Evolutionary conservation across 1,284 basidiomycete species (phyloP).

Genomic region (Leccinum ponderosum): DNA sequence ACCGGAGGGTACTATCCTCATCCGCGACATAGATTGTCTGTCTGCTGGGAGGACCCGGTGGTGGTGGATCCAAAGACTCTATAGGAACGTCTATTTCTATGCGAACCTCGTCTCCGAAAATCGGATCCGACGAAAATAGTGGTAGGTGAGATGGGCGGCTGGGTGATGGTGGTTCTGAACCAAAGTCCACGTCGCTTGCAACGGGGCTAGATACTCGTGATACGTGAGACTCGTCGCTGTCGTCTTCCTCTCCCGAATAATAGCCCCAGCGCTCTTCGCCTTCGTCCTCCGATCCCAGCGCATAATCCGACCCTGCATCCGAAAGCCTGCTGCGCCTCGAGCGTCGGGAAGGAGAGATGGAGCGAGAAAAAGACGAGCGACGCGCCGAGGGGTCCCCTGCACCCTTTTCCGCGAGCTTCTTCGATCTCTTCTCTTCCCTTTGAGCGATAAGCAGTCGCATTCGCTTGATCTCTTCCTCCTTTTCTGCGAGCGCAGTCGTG

Average conservation of each 20-base stretch:
- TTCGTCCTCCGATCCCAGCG: constrained; percentile 52
- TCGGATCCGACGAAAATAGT: constrained; percentile 67
- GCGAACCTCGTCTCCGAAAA: constrained; percentile 79
- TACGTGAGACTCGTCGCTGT: constrained; percentile 33
- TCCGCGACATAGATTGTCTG: constrained; percentile 90
- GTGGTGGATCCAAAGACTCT: constrained; percentile 61
- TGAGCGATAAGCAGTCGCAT: constrained; percentile 69
- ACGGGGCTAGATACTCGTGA: constrained; percentile 39
- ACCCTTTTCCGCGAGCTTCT: constrained; percentile 52
- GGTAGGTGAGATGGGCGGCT: constrained; percentile 53
- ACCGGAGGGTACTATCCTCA: constrained; percentile 88
- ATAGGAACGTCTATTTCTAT: constrained; percentile 74
- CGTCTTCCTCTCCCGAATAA: constrained; percentile 70
- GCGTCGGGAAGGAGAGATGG: constrained; percentile 49
- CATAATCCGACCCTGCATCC: constrained; percentile 52
- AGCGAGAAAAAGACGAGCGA: constrained; percentile 57
- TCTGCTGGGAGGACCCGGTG: constrained; percentile 74
- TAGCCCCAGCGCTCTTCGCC: constrained; percentile 77
- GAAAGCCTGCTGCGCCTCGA: constrained; percentile 58
- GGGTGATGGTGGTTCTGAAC: constrained; percentile 67
- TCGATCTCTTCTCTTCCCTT: constrained; percentile 53
- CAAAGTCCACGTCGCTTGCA: constrained; percentile 63
- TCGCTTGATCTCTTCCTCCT: constrained; percentile 66
- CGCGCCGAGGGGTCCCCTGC: constrained; percentile 43
- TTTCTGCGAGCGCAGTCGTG: constrained; percentile 54